Evolutionary conservation across 2,329 filamentous ascomycete genomes (phyloP), one percentile per base, ranked within the genome.

Genomic region (Aureobasidium sp.): DNA sequence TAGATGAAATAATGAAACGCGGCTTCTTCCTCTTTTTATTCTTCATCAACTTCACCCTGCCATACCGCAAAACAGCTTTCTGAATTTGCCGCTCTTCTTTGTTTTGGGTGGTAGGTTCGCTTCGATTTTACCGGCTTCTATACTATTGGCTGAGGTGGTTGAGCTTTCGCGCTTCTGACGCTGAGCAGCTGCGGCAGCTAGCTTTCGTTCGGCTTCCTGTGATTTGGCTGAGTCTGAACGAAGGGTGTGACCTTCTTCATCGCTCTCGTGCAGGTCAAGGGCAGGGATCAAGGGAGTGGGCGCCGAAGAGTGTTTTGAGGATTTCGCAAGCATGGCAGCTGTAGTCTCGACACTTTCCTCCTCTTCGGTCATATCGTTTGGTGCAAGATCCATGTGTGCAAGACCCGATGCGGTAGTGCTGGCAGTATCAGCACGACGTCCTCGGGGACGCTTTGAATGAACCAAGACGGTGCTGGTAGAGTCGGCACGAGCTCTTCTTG

Each of bases 391-490:
- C 44, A 57, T 46, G 29, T 44, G 36, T 29, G 36, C 48, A 7
- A 52, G 46, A 10, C 26, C 39, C 1, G 48, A 59, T 39, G 47
- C 50, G n/a, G 44, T 51, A 27, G 53, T 37, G 27, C 39, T 57
- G 32, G 46, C 26, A 41, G 55, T 60, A 47, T 59, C 43, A 43
- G 46, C 53, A 52, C 55, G 53, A 43, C 46, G 36, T n/a, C 48
- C 48, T 55, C 55, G 26, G 6, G 53, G 52, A 37, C 61, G 51
- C 26, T 46, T 51, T 13, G 61, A 50, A 57, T 55, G 39, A 43
- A 62, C 41, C 52, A 65, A 64, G 36, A 65, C 64, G 15, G 64
- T 64, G 55, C 59, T 63, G 13, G 59, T 60, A 12, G 62, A 63
- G 10, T 65, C 64, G 2, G 64, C 64, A 13, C 64, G 32, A 41